These are phyloP conservation scores for Wickerhamomyces chaumierensis DNA, from an alignment of 805 yeast genomes.

Conservation along the genomic window DNA sequence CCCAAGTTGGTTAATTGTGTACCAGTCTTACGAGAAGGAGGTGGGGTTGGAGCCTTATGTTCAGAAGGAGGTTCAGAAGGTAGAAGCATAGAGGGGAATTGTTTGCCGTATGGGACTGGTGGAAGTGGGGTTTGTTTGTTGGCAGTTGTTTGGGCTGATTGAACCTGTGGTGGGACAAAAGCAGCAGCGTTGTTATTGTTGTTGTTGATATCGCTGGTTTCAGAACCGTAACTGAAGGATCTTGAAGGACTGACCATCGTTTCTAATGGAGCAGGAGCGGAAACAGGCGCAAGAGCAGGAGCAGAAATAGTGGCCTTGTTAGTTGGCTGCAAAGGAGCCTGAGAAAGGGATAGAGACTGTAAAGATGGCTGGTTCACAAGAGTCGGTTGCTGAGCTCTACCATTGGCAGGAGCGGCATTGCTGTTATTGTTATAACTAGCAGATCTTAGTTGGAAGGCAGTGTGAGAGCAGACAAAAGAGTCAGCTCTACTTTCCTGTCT, in stretches of 20 bases:
- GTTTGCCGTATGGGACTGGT: background rate
- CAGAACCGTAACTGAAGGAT: background rate
- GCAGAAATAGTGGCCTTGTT: slow-evolving; percentile 11
- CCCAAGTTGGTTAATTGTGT: slow-evolving; percentile 11
- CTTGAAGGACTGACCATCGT: no score
- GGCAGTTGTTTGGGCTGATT: slow-evolving; percentile 4
- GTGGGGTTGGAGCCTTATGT: slow-evolving; percentile 40
- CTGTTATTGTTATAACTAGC: slow-evolving; percentile 3
- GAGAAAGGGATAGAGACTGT: slow-evolving; percentile 19
- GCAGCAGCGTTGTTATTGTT: slow-evolving; percentile 11
- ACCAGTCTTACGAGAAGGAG: slow-evolving; percentile 46
- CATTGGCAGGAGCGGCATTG: slow-evolving; percentile 4
- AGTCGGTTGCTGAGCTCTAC: slow-evolving; percentile 1
- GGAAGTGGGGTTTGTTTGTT: slow-evolving; percentile 1
- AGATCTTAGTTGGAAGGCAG: slow-evolving; percentile 4
- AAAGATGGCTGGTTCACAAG: background rate
- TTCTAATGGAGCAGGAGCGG: no score
- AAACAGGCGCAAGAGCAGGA: no score
- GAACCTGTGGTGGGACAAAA: no score
- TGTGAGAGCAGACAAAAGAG: slow-evolving; percentile 14
- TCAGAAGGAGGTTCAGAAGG: slow-evolving; percentile 31
- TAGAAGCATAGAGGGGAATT: slow-evolving; percentile 23
- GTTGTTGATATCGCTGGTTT: background rate
- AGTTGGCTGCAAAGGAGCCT: slow-evolving; percentile 25
- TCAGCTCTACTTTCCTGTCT: slow-evolving; percentile 5